Evolutionary conservation across 1,284 basidiomycete species (phyloP).

Genomic region (Papiliotrema nemorosa): DNA sequence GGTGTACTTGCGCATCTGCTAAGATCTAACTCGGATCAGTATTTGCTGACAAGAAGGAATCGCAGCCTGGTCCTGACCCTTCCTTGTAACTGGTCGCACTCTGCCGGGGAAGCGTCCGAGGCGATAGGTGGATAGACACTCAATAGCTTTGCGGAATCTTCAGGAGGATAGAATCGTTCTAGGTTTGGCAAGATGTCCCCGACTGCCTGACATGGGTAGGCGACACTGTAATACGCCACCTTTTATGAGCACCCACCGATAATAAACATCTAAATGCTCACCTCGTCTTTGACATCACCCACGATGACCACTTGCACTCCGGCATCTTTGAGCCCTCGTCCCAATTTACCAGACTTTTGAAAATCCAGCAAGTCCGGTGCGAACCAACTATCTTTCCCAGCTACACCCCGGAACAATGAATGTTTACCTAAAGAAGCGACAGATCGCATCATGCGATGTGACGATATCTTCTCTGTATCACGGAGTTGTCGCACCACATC

Average conservation of each 20-base stretch:
- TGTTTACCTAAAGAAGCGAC: constrained; percentile 54
- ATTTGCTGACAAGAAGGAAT: too few relatives aligned
- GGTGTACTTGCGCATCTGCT: constrained; percentile 64
- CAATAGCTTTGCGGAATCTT: constrained; percentile 54
- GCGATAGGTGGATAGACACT: constrained; percentile 49
- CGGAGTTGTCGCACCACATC: constrained; percentile 55
- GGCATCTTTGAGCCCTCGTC: constrained; percentile 55
- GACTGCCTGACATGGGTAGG: constrained; percentile 56
- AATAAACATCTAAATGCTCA: constrained; percentile 45
- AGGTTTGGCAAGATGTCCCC: constrained; percentile 59
- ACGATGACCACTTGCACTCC: constrained; percentile 62
- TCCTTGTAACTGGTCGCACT: constrained; percentile 56
- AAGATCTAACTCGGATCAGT: constrained; percentile 52
- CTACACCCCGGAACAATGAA: constrained; percentile 66
- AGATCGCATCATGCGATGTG: constrained; percentile 54
- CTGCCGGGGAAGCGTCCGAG: constrained; percentile 47
- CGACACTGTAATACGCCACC: constrained; percentile 63
- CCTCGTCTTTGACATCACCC: constrained; percentile 69
- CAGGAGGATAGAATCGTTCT: constrained; percentile 59
- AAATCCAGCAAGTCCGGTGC: constrained; percentile 59
- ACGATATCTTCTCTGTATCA: constrained; percentile 55
- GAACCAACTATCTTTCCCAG: constrained; percentile 59
- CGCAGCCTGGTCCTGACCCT: too few relatives aligned
- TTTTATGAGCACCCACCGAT: constrained; percentile 2
- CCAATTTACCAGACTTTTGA: constrained; percentile 63